Percentiles rank a stretch among this genome's conserved stretches.
These are phyloP conservation scores for Pyrus pyrifolia DNA, from an alignment of 306 rosid species.

Conservation along the genomic window DNA sequence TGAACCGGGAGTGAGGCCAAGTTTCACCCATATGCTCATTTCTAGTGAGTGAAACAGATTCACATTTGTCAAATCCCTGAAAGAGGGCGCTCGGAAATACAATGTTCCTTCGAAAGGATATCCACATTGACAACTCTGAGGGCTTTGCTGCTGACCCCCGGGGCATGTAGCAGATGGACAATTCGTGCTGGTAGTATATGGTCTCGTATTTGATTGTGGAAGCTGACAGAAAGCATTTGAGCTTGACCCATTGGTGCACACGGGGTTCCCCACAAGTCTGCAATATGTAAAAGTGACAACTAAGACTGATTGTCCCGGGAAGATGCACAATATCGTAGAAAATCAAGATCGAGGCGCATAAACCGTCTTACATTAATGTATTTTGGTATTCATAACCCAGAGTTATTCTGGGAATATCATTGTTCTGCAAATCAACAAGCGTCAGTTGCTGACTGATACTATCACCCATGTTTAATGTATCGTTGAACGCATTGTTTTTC, in stretches of 20 bases:
- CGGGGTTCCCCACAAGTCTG: slow-evolving; percentile 86
- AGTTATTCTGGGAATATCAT: slow-evolving; percentile 48
- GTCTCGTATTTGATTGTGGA: slow-evolving; percentile 34
- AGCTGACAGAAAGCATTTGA: slow-evolving; percentile 51
- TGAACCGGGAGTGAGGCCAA: slow-evolving; percentile 73
- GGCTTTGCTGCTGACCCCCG: slow-evolving; percentile 55
- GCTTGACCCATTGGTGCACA: slow-evolving; percentile 34
- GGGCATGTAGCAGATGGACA: slow-evolving; percentile 59
- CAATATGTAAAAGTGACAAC: slow-evolving; percentile 14
- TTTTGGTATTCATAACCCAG: slow-evolving; percentile 42
- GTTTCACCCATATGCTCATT: slow-evolving; percentile 54
- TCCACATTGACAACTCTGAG: slow-evolving; percentile 88
- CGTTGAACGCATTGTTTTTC: slow-evolving; percentile 52
- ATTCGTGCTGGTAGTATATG: slow-evolving; percentile 66
- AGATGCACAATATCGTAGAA: not conserved
- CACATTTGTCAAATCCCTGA: slow-evolving; percentile 57
- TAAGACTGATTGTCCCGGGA: slow-evolving; percentile 4
- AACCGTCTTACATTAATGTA: slow-evolving; percentile 53
- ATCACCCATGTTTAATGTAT: slow-evolving; percentile 60
- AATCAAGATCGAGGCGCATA: slow-evolving; percentile 1
- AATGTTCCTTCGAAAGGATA: slow-evolving; percentile 73
- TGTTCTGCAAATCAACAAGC: slow-evolving; percentile 80
- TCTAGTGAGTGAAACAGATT: slow-evolving; percentile 59
- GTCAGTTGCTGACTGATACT: slow-evolving; percentile 50
- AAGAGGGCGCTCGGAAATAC: slow-evolving; percentile 73